Evolutionary conservation across 1,284 basidiomycete genomes (phyloP), one percentile per base, ranked within the genome.

Genomic region (Ganoderma meredithae): DNA sequence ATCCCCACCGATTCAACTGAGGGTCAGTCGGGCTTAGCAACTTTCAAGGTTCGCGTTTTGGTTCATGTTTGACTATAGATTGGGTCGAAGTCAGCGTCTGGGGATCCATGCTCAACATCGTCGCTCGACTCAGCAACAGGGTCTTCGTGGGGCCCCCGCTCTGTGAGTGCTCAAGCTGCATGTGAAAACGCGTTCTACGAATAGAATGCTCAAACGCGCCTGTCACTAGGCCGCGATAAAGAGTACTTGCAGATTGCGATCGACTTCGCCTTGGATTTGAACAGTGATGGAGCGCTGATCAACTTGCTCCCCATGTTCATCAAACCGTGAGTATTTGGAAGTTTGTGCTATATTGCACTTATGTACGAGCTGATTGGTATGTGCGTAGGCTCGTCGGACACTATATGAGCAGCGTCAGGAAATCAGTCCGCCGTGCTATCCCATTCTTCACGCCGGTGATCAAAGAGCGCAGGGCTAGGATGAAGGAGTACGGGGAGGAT

Each of bases 91-190:
- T 72, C 13, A 58, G 60, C 27, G 60, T 64, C 1, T 40, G 67
- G n/a, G 43, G 19, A 1, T 49, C 70, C 3, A 82, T 85, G 79
- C 81, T 79, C 25, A 74, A 79, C 49, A 72, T 85, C 40, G 79
- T 86, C 53, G 82, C 83, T 13, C 77, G 83, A 39, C 78, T 82
- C 40, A 83, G 79, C 66, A 86, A 84, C 71, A 79, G 84, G 53
- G 79, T 82, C 13, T 83, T 86, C 64, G 81, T 86, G 62, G 84
- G 85, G 1, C 64, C 77, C 7, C 82, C 82, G 7, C 64, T 83
- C 7, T 85, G 84, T 79, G 44, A 66, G 53, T 62, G 8, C n/a
- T 9, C n/a, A 13, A 15, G 17, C 6, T 19, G 10, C 31, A 6
- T 10, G 4, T 7, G 59, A n/a, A 13, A 1, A 27, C 4, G 3